Percentiles rank a stretch among this genome's conserved stretches.
These are phyloP conservation scores for Cichorium intybus DNA, from an alignment of 140 eudicot species.

Conservation along the genomic window DNA sequence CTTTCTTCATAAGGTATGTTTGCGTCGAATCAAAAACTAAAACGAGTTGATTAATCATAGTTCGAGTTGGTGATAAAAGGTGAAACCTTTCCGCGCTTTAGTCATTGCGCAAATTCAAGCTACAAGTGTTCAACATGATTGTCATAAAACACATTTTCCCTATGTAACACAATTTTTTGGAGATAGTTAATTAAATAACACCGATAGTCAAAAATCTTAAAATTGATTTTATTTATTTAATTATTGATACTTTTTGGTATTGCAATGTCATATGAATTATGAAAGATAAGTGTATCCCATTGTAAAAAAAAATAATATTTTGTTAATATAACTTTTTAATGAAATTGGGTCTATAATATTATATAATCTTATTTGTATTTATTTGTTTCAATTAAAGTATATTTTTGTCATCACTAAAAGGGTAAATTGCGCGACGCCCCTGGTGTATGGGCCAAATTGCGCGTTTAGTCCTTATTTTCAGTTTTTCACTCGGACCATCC, in stretches of 20 bases:
- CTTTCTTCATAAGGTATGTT: too few species aligned
- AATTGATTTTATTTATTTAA: neutral
- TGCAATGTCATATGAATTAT: slow-evolving; percentile 5
- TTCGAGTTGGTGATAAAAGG: neutral
- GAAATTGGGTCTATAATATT: neutral
- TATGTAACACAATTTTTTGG: neutral
- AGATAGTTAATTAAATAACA: neutral
- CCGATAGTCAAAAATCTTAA: neutral
- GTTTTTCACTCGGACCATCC: too few species aligned
- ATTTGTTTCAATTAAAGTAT: neutral
- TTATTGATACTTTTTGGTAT: neutral
- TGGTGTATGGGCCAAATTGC: too few species aligned
- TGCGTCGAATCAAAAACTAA: too few species aligned
- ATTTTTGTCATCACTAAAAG: neutral
- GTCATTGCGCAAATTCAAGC: neutral
- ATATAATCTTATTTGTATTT: neutral
- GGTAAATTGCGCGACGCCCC: too few species aligned
- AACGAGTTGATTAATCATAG: too few species aligned
- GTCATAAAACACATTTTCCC: neutral
- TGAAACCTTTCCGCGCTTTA: neutral
- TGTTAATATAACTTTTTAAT: neutral
- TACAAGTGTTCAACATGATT: neutral
- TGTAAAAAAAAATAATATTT: neutral
- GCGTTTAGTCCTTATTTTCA: too few species aligned
- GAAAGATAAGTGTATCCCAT: neutral